phyloP scores from a whole-genome alignment of 2,329 filamentous ascomycete species.

The Fusarium verrucosum region DNA sequence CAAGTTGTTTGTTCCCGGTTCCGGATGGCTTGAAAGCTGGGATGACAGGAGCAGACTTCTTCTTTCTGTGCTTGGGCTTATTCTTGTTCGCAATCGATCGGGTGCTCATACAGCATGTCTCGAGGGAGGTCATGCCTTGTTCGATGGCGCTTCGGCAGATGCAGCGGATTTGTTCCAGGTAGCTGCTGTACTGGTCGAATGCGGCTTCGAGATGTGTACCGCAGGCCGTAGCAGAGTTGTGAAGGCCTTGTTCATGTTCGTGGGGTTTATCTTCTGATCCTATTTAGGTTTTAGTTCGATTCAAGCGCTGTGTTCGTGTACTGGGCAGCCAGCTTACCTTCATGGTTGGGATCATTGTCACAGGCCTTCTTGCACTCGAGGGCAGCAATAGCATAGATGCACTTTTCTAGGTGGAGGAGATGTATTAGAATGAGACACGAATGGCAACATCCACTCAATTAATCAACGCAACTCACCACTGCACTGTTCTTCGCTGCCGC shows the following conservation, averaged over 20 bases:
- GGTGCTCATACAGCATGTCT: slow-evolving; percentile 40
- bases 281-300: not conserved
- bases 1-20: not conserved
- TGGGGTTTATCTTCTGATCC: slow-evolving; percentile 6
- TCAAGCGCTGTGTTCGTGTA: rapidly evolving
- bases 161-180: slow-evolving; percentile 51
- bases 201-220: slow-evolving; percentile 47
- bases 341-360: slow-evolving; percentile 5
- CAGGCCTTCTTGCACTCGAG: slow-evolving; percentile 25
- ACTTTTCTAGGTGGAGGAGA: not conserved
- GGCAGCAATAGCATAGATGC: slow-evolving; percentile 17
- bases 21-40: not conserved
- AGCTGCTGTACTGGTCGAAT: slow-evolving; percentile 49
- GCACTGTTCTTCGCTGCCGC: slow-evolving; percentile 8
- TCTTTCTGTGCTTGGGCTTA: not conserved
- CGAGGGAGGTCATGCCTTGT: slow-evolving; percentile 33
- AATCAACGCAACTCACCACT: not conserved
- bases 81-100: not conserved
- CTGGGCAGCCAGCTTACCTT: not conserved
- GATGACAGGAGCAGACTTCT: not conserved
- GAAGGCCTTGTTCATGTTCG: not conserved
- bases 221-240: slow-evolving; percentile 41
- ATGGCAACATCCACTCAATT: not conserved
- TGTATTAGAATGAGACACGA: rapidly evolving
- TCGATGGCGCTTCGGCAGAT: slow-evolving; percentile 51